Base-by-base conservation (phyloP, 768 basidiomycete genomes). In the Suillus subalutaceus region DNA sequence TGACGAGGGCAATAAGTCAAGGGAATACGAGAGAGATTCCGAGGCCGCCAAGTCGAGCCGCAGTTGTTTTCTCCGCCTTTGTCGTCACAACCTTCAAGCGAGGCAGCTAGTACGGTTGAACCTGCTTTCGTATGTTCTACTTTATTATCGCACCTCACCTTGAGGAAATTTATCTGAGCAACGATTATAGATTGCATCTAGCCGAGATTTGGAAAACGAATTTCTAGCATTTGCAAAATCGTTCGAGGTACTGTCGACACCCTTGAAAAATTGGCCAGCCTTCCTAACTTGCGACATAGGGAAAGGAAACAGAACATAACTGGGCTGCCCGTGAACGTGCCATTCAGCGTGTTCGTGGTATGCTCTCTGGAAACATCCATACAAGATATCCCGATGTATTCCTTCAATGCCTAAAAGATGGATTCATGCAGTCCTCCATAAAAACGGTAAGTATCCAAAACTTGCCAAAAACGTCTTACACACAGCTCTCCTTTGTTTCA, bases 281-380 rank as follows among this genome's bases (percentile, higher is more conserved):
- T 52, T 53, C 63, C 69, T 61, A 64, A 41, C 61, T 63, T 62
- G 62, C 18, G 62, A 53, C n/a, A 55, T 41, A 95, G 91, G 97
- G 97, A n/a, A 97, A 88, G 79, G 97, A 99, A 79, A 92, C 92
- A 1, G 97, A 99, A 74, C 93, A 96, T 68, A 99, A 99, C 71
- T 99, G 97, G 97, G 83, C 86, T 52, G 80, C 83, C 37, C 86
- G 97, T 66, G 97, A 99, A 68, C 85, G 84, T 69, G 84, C 91
- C 12, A 83, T 96, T 67, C 82, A 86, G 52, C 85, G 88, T 20
- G 90, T 98, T 9, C 86, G 96, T 53, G 93, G 96, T 20, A 94
- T 97, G 92, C 79, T 98, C 64, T 91, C 89, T 73, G 94, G 94
- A 35, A 93, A 92, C 46, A 91, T 91, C 3, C 89, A 93, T 74